phyloP scores from a whole-genome alignment of 768 basidiomycete species.

The Naganishia antarctica region DNA sequence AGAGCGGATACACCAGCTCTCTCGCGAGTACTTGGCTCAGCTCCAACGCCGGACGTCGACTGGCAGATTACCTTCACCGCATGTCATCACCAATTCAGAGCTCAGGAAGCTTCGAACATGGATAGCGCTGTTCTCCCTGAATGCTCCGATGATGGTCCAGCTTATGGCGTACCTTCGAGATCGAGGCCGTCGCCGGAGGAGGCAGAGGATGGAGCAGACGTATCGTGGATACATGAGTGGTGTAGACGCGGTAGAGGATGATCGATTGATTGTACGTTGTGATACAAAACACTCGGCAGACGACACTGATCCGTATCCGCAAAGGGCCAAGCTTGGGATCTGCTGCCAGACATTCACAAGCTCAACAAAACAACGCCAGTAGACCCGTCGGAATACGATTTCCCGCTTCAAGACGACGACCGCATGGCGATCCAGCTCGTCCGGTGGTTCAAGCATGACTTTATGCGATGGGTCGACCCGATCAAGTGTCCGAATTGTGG shows the following conservation, averaged over 20 bases:
- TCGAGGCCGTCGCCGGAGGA: neutral
- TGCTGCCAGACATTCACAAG: neutral
- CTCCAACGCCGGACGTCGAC: neutral
- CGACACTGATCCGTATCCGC: neutral
- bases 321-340: neutral
- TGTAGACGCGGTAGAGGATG: neutral
- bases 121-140: neutral
- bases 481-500: constrained; percentile 48
- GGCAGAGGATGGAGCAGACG: neutral
- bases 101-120: neutral
- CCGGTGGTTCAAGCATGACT: constrained; percentile 51
- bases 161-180: neutral
- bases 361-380: neutral
- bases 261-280: neutral
- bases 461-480: constrained; percentile 52
- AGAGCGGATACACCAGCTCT: neutral
- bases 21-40: neutral
- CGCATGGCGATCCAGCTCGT: constrained; percentile 48
- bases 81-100: neutral
- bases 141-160: neutral
- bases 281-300: too few species aligned
- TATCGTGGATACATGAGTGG: neutral
- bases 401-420: constrained; percentile 40
- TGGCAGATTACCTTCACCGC: neutral
- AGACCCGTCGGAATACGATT: neutral